Conservation (phyloP, 1,284 basidiomycete genomes). For the Marasmius fiardii region DNA sequence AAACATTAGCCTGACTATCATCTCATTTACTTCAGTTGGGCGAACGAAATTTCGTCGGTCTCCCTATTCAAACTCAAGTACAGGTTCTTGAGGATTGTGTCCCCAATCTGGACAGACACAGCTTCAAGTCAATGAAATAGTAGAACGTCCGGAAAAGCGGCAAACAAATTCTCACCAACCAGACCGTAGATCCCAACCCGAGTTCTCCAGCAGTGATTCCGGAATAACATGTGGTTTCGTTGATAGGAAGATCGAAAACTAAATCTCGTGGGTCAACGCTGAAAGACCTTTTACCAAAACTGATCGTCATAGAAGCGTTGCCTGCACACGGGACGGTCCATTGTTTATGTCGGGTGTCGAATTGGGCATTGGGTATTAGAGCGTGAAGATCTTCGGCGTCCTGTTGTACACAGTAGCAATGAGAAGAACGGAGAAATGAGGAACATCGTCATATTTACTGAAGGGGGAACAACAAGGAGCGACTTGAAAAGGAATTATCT, state of each 20-base stretch:
- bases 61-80: constrained; percentile 64
- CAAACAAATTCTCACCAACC: constrained; percentile 46
- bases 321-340: constrained; percentile 79
- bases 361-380: constrained; percentile 56
- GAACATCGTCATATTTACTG: constrained; percentile 14
- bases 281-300: constrained; percentile 61
- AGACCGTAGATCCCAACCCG: constrained; percentile 44
- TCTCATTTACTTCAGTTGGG: constrained; percentile 25
- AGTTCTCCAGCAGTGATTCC: constrained; percentile 60
- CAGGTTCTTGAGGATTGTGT: constrained; percentile 62
- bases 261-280: constrained; percentile 64
- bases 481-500: constrained; percentile 28
- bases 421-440: constrained; percentile 30
- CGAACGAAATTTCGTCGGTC: constrained; percentile 57
- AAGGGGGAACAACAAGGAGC: constrained; percentile 49
- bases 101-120: constrained; percentile 41
- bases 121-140: not conserved
- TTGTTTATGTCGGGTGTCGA: constrained; percentile 42
- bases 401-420: constrained; percentile 29
- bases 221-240: constrained; percentile 62
- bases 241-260: constrained; percentile 55
- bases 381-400: constrained; percentile 56
- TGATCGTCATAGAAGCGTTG: constrained; percentile 54
- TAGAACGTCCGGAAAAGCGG: not conserved
- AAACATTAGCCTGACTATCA: not conserved